Evolutionary conservation across 495 filamentous ascomycete species (phyloP).

Genomic region (Xylaria sp.): DNA sequence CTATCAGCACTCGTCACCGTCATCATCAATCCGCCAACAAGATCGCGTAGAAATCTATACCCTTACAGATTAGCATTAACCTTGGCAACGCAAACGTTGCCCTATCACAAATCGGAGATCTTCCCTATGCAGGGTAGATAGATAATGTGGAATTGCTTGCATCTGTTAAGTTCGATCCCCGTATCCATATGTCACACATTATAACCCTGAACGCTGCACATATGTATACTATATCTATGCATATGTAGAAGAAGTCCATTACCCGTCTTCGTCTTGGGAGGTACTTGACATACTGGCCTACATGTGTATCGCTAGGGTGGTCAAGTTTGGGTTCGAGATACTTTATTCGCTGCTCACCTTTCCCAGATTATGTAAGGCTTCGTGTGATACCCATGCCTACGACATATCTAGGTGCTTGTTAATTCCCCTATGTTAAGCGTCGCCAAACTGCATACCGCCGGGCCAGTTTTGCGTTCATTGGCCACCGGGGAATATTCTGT

Average conservation of each 20-base stretch:
- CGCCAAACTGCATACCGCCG: not conserved
- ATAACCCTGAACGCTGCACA: too few species aligned
- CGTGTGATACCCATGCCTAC: not conserved
- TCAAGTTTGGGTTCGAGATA: not conserved
- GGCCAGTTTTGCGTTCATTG: too few species aligned
- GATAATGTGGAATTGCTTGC: too few species aligned
- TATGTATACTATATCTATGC: too few species aligned
- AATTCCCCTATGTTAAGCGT: not conserved
- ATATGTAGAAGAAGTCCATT: too few species aligned
- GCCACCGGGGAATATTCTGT: not conserved
- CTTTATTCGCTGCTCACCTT: not conserved
- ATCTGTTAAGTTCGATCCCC: not conserved
- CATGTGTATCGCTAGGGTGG: not conserved
- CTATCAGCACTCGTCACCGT: constrained; percentile 1
- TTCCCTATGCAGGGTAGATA: not conserved
- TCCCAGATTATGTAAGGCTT: not conserved
- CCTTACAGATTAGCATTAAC: not conserved
- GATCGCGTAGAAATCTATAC: not conserved
- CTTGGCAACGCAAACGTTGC: not conserved
- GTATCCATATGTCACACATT: too few species aligned
- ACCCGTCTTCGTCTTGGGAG: too few species aligned
- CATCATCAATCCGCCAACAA: not conserved
- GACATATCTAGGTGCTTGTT: not conserved
- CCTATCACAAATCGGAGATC: not conserved
- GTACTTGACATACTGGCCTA: too few species aligned